These are phyloP conservation scores for Geotrichum carabidarum DNA, from an alignment of 1,139 yeast species.

Conservation along the genomic window DNA sequence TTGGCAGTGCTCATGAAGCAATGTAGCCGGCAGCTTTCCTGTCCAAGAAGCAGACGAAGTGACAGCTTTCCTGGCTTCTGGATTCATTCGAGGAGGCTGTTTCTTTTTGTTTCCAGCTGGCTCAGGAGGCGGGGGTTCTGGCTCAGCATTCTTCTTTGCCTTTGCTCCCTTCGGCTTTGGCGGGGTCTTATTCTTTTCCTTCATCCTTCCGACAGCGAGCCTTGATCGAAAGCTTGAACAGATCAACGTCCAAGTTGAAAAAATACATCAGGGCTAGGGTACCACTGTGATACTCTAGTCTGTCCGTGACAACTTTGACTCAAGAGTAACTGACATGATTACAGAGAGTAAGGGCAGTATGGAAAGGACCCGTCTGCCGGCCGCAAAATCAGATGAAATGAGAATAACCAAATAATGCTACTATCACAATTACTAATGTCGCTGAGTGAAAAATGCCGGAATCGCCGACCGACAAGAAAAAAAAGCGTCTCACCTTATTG, in stretches of 20 bases:
- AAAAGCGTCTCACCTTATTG: background rate
- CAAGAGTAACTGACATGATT: too few relatives aligned
- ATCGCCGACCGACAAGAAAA: too few relatives aligned
- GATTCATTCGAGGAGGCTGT: constrained; percentile 17
- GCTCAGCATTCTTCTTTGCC: constrained; percentile 1
- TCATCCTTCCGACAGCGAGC: background rate
- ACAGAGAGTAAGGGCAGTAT: too few relatives aligned
- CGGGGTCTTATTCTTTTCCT: constrained; percentile 2
- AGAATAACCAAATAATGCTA: too few relatives aligned
- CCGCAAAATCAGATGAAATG: too few relatives aligned
- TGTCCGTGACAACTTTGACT: too few relatives aligned
- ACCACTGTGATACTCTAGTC: too few relatives aligned
- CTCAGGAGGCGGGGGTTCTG: background rate
- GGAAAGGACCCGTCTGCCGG: too few relatives aligned
- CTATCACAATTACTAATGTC: too few relatives aligned
- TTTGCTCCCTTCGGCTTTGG: background rate
- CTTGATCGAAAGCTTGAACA: too few relatives aligned
- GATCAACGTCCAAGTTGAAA: background rate
- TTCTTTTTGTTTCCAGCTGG: constrained; percentile 4
- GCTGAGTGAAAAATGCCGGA: too few relatives aligned
- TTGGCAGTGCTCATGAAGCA: constrained; percentile 83
- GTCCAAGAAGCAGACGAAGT: constrained; percentile 75
- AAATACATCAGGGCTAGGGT: background rate
- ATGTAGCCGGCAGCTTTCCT: constrained; percentile 84
- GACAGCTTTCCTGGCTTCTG: constrained; percentile 33